Base-by-base conservation (phyloP, 805 yeast genomes). In the Hanseniaspora lindneri region DNA sequence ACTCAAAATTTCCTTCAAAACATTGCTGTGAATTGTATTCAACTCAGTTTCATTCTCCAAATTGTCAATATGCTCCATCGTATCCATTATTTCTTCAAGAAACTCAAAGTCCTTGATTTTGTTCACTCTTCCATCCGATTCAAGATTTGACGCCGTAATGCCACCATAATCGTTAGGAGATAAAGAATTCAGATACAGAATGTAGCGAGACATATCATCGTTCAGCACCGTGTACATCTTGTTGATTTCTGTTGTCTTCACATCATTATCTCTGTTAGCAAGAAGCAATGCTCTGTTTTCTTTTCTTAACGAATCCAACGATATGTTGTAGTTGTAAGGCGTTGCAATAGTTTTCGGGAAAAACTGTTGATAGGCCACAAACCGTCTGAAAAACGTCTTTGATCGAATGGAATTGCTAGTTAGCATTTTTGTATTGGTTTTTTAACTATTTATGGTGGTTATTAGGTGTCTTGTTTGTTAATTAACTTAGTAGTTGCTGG, bases 241-340 rank as follows among this genome's bases (percentile, higher is more conserved):
- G 21, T 46, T 46, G 20, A 46, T 39, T 19, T 28, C 33, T 25
- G 30, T 25, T 27, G 42, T 39, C n/a, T 37, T 41, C 20, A 14
- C 33, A 2, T 33, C 8, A 4, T 41, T 47, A 10, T 39, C 51
- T n/a, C 47, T 48, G 3, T 50, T 63, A 53, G 66, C 66, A 52
- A 70, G 68, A 65, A 89, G 97, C 27, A 87, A 66, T 8, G 58
- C 54, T 34, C 95, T 66, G 61, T 78, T 89, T 61, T 92, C 97
- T 51, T 76, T 73, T 44, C 94, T 73, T 41, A 89, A 69, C 16
- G 65, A 57, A 41, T 70, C 66, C 13, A 68, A 56, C 65, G 86
- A 89, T 1, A 42, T 49, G n/a, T 42, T 37, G 20, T 37, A 37
- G 16, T 49, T 17, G 2, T 24, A 33, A 21, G 41, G 39, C 6